Evolutionary conservation across 345 rosid species (phyloP).

Genomic region (Cardamine resedifolia): DNA sequence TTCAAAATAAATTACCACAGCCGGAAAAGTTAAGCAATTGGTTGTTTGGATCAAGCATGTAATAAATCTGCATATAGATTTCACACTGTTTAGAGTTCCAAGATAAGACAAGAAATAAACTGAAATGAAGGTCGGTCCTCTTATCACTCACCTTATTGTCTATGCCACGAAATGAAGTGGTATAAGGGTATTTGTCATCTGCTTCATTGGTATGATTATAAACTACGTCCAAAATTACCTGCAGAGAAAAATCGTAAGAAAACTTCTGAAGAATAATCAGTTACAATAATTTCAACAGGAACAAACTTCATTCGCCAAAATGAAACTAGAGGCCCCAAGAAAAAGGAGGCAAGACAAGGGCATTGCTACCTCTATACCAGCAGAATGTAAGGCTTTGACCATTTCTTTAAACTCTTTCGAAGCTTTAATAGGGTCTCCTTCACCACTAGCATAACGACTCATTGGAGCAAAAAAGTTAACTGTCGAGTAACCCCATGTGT

Average conservation of each 20-base stretch:
- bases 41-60: constrained; percentile 73
- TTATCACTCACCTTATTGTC: constrained; percentile 69
- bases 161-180: constrained; percentile 94
- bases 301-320: not conserved
- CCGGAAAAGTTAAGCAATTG: constrained; percentile 79
- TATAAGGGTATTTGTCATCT: constrained; percentile 74
- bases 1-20: constrained; percentile 61
- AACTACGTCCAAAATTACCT: constrained; percentile 97
- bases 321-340: not conserved
- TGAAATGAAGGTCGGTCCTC: not conserved
- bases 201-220: constrained; percentile 96
- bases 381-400: constrained; percentile 90
- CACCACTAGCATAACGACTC: constrained; percentile 89
- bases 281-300: constrained; percentile 1
- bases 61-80: constrained; percentile 67
- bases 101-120: not conserved
- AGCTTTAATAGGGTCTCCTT: constrained; percentile 81
- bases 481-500: constrained; percentile 98
- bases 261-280: constrained; percentile 1
- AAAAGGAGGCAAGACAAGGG: not conserved
- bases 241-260: constrained; percentile 25
- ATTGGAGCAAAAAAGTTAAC: constrained; percentile 96
- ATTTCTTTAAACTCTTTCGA: constrained; percentile 84
- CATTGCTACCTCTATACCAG: constrained; percentile 80
- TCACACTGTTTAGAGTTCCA: not conserved